A percentile compares a stretch with the other conserved stretches of the same genome.
These are phyloP conservation scores for Chaetomiaceae sp. DNA, from an alignment of 2,329 filamentous ascomycete genomes.

Conservation along the genomic window DNA sequence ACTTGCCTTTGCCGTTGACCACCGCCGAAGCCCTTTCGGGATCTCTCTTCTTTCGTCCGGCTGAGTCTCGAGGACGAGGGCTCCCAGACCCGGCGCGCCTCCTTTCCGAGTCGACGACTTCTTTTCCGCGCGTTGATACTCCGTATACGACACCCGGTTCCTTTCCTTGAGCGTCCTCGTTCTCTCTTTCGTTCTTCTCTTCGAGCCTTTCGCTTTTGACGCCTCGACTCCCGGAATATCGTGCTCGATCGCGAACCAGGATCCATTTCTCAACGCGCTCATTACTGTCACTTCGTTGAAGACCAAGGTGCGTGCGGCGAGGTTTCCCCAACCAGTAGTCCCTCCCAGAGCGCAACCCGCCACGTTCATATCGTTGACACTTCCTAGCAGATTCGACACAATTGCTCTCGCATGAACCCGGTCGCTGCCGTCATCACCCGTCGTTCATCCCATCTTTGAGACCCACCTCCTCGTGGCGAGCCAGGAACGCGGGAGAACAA, in stretches of 20 bases:
- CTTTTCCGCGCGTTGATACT: neutral
- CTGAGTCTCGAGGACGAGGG: constrained; percentile 1
- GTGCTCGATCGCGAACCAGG: too few relatives aligned
- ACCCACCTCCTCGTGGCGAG: constrained; percentile 5
- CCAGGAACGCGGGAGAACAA: neutral
- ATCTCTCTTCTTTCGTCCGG: neutral
- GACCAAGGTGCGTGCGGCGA: too few relatives aligned
- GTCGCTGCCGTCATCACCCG: neutral
- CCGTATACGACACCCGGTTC: constrained; percentile 2
- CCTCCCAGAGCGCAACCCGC: too few relatives aligned
- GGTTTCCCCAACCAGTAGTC: too few relatives aligned
- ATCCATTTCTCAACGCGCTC: too few relatives aligned
- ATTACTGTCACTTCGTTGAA: too few relatives aligned
- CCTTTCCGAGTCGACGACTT: neutral
- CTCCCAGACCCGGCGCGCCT: neutral
- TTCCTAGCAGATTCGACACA: neutral
- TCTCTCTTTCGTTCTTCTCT: neutral
- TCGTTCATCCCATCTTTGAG: constrained; percentile 7
- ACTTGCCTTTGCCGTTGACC: neutral
- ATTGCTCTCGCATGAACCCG: neutral
- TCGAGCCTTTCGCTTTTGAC: constrained; percentile 2
- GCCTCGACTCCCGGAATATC: too few relatives aligned
- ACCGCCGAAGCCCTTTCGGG: neutral
- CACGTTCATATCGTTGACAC: neutral
- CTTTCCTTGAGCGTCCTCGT: neutral